phyloP scores from a whole-genome alignment of 78 protist species.

The Dictyostelium citrinum region DNA sequence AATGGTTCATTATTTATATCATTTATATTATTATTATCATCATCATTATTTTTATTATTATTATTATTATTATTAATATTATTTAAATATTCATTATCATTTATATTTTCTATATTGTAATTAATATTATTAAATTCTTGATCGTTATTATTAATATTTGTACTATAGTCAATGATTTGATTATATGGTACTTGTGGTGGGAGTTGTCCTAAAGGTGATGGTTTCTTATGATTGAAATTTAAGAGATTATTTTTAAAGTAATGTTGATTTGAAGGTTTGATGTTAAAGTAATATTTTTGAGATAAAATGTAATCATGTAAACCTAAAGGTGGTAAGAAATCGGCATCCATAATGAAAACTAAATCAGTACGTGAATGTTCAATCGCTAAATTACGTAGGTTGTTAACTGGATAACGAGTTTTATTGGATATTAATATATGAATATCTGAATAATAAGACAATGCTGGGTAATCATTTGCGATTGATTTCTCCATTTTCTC shows the following conservation, averaged over 20 bases:
- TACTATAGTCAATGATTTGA: neutral
- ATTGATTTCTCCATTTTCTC: neutral
- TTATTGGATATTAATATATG: conserved; percentile 30
- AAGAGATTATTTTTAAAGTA: neutral
- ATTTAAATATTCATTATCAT: too few relatives aligned
- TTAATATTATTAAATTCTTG: neutral
- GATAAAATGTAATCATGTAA: neutral
- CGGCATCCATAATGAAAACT: conserved; percentile 54
- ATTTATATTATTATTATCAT: neutral
- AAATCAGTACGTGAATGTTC: neutral
- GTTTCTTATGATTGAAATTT: neutral
- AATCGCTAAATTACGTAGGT: conserved; percentile 44
- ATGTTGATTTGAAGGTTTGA: neutral
- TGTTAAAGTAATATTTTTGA: neutral
- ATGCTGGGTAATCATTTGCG: neutral
- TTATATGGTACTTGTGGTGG: too few relatives aligned
- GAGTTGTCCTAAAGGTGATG: too few relatives aligned
- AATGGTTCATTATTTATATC: neutral
- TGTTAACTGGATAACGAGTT: conserved; percentile 58
- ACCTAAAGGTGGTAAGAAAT: conserved; percentile 40
- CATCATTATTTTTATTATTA: too few relatives aligned
- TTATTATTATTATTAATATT: too few relatives aligned
- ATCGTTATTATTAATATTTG: neutral
- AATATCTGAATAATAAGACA: conserved; percentile 6
- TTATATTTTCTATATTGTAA: too few relatives aligned